These are phyloP conservation scores for Phytopythium boreale DNA, from an alignment of 352 stramenopile species.

Conservation along the genomic window DNA sequence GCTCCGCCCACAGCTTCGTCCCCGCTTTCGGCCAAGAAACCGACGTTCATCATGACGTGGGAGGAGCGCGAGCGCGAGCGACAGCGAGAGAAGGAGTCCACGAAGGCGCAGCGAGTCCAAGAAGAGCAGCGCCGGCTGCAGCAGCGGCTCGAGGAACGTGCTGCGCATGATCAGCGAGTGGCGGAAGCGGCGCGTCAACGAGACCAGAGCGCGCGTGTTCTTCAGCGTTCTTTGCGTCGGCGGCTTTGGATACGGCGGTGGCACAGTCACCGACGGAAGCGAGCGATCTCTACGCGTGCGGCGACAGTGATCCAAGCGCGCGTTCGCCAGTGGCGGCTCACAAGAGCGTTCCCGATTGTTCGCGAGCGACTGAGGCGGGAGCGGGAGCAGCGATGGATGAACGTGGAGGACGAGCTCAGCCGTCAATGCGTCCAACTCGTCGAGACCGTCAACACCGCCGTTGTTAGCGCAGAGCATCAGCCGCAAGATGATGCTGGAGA, in stretches of 20 bases:
- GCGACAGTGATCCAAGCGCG: neutral
- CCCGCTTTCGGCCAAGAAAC: slow-evolving; percentile 39
- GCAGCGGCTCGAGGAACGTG: slow-evolving; percentile 31
- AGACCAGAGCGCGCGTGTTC: neutral
- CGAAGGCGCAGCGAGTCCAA: slow-evolving; percentile 56
- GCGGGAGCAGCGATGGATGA: slow-evolving; percentile 3
- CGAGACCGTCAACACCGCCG: too few species aligned
- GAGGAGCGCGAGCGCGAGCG: slow-evolving; percentile 64
- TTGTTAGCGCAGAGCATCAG: neutral
- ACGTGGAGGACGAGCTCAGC: neutral
- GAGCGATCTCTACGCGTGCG: neutral
- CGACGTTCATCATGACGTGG: slow-evolving; percentile 65
- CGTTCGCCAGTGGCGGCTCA: slow-evolving; percentile 2
- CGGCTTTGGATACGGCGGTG: neutral
- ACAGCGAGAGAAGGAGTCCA: slow-evolving; percentile 53
- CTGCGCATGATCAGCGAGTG: slow-evolving; percentile 14
- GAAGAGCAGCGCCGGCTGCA: slow-evolving; percentile 56
- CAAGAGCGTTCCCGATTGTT: neutral
- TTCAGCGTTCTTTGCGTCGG: neutral
- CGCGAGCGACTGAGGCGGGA: slow-evolving; percentile 3
- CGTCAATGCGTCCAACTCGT: neutral
- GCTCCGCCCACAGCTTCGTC: neutral
- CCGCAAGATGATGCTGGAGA: too few species aligned
- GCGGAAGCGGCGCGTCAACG: neutral
- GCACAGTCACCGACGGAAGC: neutral